Evolutionary conservation across 2,329 filamentous ascomycete genomes (phyloP).

Genomic region (Clathrospora elynae): DNA sequence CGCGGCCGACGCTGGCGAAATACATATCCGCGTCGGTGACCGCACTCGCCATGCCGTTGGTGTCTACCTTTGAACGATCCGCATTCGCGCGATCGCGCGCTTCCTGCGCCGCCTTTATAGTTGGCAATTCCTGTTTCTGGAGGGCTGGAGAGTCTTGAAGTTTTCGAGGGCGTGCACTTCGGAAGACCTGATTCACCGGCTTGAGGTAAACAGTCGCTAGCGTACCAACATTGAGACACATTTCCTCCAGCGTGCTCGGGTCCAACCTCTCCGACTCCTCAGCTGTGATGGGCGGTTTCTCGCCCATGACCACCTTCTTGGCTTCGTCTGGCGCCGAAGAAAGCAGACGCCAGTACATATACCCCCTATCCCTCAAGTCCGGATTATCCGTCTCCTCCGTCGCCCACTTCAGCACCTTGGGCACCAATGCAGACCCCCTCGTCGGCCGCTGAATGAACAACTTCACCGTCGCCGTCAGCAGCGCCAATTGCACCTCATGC

Average conservation of each 20-base stretch:
- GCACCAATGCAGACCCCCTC: constrained; percentile 90
- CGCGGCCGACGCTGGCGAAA: constrained; percentile 66
- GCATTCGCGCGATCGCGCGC: constrained; percentile 41
- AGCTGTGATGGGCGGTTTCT: constrained; percentile 94
- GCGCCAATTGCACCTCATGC: constrained; percentile 90
- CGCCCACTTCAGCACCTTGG: constrained; percentile 95
- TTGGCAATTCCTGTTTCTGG: constrained; percentile 71
- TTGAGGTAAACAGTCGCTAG: constrained; percentile 97
- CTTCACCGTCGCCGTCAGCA: constrained; percentile 96
- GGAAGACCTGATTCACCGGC: constrained; percentile 95
- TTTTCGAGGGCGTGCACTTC: constrained; percentile 78
- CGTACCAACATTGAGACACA: constrained; percentile 95
- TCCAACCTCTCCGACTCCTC: constrained; percentile 90
- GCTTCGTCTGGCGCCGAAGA: constrained; percentile 89
- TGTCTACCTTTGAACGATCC: constrained; percentile 39
- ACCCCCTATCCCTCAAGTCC: constrained; percentile 90
- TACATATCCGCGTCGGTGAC: constrained; percentile 87
- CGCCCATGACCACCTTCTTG: constrained; percentile 90
- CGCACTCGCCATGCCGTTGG: constrained; percentile 66
- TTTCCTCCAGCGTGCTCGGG: constrained; percentile 87
- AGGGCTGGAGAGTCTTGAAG: constrained; percentile 84
- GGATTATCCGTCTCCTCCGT: constrained; percentile 99
- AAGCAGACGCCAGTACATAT: constrained; percentile 98
- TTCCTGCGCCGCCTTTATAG: constrained; percentile 54
- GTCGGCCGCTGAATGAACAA: constrained; percentile 96